These are phyloP conservation scores for Aegilops speltoides DNA, from an alignment of 176 grass and related monocot genomes.

Conservation along the genomic window DNA sequence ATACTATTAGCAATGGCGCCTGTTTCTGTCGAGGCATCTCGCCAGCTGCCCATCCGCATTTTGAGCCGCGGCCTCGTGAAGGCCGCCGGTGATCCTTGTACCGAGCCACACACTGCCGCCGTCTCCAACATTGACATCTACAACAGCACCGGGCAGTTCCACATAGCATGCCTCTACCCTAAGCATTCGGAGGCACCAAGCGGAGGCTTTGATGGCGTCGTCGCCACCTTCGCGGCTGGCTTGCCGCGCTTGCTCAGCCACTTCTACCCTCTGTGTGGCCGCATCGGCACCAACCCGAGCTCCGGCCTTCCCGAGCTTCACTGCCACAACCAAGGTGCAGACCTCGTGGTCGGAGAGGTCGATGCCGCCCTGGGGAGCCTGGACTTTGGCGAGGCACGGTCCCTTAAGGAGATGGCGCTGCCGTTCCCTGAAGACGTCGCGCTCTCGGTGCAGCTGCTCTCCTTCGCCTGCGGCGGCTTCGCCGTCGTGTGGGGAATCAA, in stretches of 20 bases:
- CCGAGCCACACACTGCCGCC: background rate
- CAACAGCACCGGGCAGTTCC: background rate
- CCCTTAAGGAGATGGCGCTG: conserved; percentile 18
- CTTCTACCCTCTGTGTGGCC: conserved; percentile 31
- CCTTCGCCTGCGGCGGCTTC: conserved; percentile 49
- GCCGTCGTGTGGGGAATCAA: conserved; percentile 43
- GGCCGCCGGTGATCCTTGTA: background rate
- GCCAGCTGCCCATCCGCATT: background rate
- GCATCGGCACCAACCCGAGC: background rate
- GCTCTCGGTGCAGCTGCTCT: conserved; percentile 42
- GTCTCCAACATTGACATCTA: conserved; percentile 43
- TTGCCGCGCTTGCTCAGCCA: conserved; percentile 35
- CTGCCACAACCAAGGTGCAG: conserved; percentile 21
- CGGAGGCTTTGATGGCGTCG: conserved; percentile 7
- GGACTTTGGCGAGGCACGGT: conserved; percentile 1
- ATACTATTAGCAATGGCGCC: too few relatives aligned
- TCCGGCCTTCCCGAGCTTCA: background rate
- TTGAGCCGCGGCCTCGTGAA: conserved; percentile 14
- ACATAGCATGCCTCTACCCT: conserved; percentile 30
- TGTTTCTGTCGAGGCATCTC: too few relatives aligned
- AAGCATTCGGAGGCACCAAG: background rate
- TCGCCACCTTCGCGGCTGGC: background rate
- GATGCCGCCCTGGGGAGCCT: conserved; percentile 16
- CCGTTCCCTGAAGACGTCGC: conserved; percentile 27
- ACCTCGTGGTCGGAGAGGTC: conserved; percentile 41